A percentile compares a stretch with the other conserved stretches of the same genome.
These are phyloP conservation scores for Olyra latifolia DNA, from an alignment of 176 grass and related monocot species.

Conservation along the genomic window DNA sequence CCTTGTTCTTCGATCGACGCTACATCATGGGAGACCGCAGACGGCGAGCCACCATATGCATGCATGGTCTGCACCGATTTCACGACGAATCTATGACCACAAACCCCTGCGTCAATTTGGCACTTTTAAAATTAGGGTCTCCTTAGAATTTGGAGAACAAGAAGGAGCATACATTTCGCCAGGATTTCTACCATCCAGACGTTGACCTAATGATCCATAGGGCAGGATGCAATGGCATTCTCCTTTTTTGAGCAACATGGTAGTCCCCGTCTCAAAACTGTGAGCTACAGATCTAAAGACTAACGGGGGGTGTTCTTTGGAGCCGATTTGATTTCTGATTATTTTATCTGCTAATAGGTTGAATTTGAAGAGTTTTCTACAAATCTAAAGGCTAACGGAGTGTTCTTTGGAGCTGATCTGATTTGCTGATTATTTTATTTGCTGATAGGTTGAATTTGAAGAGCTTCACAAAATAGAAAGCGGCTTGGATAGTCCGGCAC, in stretches of 20 bases:
- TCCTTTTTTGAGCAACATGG: not conserved
- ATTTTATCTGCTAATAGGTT: too few relatives aligned
- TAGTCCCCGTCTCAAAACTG: not conserved
- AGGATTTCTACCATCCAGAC: not conserved
- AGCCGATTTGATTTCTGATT: too few relatives aligned
- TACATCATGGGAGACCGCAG: constrained; percentile 8
- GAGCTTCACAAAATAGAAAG: too few relatives aligned
- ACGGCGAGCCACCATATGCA: constrained; percentile 19
- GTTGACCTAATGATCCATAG: not conserved
- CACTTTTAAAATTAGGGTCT: not conserved
- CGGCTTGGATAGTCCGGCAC: too few relatives aligned
- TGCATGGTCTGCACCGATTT: constrained; percentile 19
- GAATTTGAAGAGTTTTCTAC: too few relatives aligned
- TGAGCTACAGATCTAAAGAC: not conserved
- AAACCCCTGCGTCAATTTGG: not conserved
- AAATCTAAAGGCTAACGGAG: too few relatives aligned
- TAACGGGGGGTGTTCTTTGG: too few relatives aligned
- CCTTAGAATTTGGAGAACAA: not conserved
- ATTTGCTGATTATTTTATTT: too few relatives aligned
- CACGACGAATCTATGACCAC: constrained; percentile 5
- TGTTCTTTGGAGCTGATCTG: too few relatives aligned
- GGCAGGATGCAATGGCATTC: not conserved
- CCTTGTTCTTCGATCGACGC: constrained; percentile 34
- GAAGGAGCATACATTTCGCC: not conserved
- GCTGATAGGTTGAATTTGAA: too few relatives aligned